Evolutionary conservation across 1,284 basidiomycete genomes (phyloP), one percentile per base, ranked within the genome.

Genomic region (Naganishia albida): DNA sequence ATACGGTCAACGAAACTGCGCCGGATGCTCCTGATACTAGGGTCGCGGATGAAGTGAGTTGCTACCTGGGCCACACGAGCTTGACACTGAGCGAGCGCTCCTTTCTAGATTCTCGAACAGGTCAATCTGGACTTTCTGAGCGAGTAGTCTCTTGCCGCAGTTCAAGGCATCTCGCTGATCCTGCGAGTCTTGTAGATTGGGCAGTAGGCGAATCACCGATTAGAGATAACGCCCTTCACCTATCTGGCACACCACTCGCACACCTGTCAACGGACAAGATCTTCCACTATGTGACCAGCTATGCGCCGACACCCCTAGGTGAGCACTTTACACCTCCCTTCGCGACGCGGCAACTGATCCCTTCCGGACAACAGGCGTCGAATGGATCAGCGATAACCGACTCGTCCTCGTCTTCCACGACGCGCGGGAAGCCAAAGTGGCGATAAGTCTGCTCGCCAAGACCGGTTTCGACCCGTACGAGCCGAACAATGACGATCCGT

Each of bases 371-470:
- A 10, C n/a, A 67, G 66, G 66, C 18, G 63, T 67, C 15, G 67
- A 67, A 53, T 67, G 67, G 67, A 67, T 67, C 12, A 65, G 56
- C n/a, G 67, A 67, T 43, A 65, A 59, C 23, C 50, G 53, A n/a
- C 48, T 67, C 23, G 56, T 64, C 25, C 51, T 67, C 38, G 56
- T 67, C 39, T 67, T 62, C 42, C 38, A 57, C 12, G 46, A 57
- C 42, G 63, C 50, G 1, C 43, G 51, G 0, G 53, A 59, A 28
- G 53, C 63, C 42, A 64, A 62, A 23, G 48, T 53, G 12, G 50
- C 67, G 15, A 52, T 67, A 42, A 54, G 52, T n/a, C 56, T 59
- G 16, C 53, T 67, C 12, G 57, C 63, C 42, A 67, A 64, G n/a
- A 62, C 67, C 28, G 63, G 63, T 10, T 67, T 67, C 42, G 63